Evolutionary conservation across 2,329 filamentous ascomycete species (phyloP), one percentile per base, ranked within the genome.

Genomic region (Sclerotinia borealis): DNA sequence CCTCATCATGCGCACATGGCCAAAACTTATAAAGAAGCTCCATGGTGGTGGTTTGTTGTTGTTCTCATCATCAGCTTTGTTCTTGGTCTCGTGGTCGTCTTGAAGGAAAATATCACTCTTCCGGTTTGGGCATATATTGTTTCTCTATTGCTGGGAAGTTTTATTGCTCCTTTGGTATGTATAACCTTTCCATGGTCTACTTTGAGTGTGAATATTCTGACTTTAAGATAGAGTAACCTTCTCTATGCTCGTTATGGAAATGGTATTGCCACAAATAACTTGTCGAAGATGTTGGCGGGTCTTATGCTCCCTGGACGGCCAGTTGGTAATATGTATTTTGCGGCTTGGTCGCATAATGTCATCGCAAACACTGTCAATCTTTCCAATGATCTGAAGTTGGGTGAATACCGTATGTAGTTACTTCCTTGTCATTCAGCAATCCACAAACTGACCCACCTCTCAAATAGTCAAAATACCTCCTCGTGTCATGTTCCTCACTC

Each of bases 331-430:
- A 76, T 80, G 72, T 79, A 79, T 68, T 80, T 80, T 69, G 80
- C 82, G 9, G 79, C 79, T 13, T 85, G 82, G 82, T 85, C 82
- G 1, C 83, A 85, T 72, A 83, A 80, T 43, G 80, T 85, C 55
- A 84, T 85, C 55, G 15, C 63, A 2, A 82, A 82, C 56, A 74
- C 77, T 0, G 79, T 85, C 50, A 80, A 75, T 61, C 73, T 85
- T 8, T 80, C 76, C 43, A 80, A 78, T 52, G 81, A 84, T 65
- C 70, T 85, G 29, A 85, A 85, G 73, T 78, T 85, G 77, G 83
- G 83, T 25, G 81, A 85, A 74, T 85, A 85, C 58, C 77, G 80
- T 81, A 73, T 59, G 79, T 75, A 4, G 25, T 19, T 0, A 4
- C 29, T 22, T 19, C 36, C 43, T 59, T n/a, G n/a, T n/a, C n/a